phyloP scores from a whole-genome alignment of 2,329 filamentous ascomycete species.

The Thelonectria olida region DNA sequence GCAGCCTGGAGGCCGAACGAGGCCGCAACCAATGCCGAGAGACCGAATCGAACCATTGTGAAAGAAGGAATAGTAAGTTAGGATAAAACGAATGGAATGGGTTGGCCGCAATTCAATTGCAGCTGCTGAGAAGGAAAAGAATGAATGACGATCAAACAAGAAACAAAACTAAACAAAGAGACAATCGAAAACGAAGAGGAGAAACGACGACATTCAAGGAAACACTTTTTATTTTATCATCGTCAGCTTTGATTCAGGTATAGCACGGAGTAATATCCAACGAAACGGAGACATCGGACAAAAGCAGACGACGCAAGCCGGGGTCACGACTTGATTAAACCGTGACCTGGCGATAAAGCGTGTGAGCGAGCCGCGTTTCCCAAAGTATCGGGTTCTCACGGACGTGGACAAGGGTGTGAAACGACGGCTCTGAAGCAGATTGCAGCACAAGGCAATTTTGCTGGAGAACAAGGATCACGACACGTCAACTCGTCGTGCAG shows the following conservation, averaged over 20 bases:
- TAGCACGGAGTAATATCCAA: neutral
- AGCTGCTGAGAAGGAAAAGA: neutral
- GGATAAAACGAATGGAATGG: slow-evolving; percentile 13
- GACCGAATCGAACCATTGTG: slow-evolving; percentile 15
- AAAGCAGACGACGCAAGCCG: neutral
- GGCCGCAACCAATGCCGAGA: slow-evolving; percentile 30
- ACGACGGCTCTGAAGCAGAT: neutral
- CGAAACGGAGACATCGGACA: slow-evolving; percentile 1
- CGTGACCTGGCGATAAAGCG: slow-evolving; percentile 10
- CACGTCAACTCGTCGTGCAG: slow-evolving; percentile 11
- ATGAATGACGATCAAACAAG: neutral
- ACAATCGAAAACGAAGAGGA: neutral
- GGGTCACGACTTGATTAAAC: slow-evolving; percentile 5
- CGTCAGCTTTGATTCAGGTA: slow-evolving; percentile 4
- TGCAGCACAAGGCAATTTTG: neutral
- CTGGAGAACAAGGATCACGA: neutral
- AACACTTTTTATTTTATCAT: slow-evolving; percentile 12
- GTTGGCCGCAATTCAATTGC: slow-evolving; percentile 9
- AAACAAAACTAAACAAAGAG: slow-evolving; percentile 6
- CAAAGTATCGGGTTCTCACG: neutral
- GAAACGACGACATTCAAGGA: neutral
- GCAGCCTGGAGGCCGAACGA: slow-evolving; percentile 29
- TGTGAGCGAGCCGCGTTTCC: neutral
- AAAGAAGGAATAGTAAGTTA: slow-evolving; percentile 11
- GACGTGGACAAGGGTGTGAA: slow-evolving; percentile 10